A percentile compares a stretch with the other conserved stretches of the same genome.
Evolutionary conservation across 2,329 filamentous ascomycete species (phyloP).

Genomic region (Fonsecaea monophora): DNA sequence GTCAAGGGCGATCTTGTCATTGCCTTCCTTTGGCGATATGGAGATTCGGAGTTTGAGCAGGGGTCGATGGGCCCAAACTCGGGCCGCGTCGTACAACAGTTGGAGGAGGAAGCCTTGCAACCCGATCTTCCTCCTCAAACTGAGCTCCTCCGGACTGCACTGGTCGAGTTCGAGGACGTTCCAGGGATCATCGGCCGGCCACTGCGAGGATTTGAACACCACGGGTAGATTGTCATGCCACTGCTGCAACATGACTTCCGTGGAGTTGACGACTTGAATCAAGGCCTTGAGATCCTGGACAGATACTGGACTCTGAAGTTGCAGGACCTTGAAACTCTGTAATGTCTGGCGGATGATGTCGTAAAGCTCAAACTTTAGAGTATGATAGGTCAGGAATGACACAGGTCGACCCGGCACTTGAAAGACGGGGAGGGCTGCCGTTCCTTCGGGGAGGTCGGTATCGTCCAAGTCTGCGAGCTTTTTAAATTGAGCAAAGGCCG

Average conservation of each 20-base stretch:
- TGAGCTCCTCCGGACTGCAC: constrained; percentile 14
- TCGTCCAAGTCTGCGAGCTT: constrained; percentile 26
- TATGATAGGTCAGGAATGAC: constrained; percentile 41
- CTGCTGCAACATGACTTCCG: constrained; percentile 24
- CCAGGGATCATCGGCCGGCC: constrained; percentile 19
- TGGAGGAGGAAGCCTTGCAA: constrained; percentile 39
- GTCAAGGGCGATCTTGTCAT: constrained; percentile 11
- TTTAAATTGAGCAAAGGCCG: constrained; percentile 22
- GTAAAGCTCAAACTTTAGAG: constrained; percentile 43
- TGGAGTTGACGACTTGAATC: constrained; percentile 26
- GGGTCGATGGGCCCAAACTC: constrained; percentile 40
- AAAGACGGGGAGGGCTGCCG: constrained; percentile 10
- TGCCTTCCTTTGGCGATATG: constrained; percentile 13
- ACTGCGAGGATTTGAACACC: constrained; percentile 23
- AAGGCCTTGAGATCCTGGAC: constrained; percentile 23
- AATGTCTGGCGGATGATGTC: constrained; percentile 42
- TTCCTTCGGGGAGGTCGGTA: constrained; percentile 13
- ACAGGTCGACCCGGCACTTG: not conserved
- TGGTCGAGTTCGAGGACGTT: constrained; percentile 24
- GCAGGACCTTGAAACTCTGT: constrained; percentile 36
- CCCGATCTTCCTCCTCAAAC: constrained; percentile 24
- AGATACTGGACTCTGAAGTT: constrained; percentile 20
- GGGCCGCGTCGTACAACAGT: constrained; percentile 40
- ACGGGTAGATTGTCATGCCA: constrained; percentile 23
- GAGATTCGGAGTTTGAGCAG: constrained; percentile 39